Evolutionary conservation across 2,329 filamentous ascomycete genomes (phyloP), one percentile per base, ranked within the genome.

Genomic region (Penicillium glabrum): DNA sequence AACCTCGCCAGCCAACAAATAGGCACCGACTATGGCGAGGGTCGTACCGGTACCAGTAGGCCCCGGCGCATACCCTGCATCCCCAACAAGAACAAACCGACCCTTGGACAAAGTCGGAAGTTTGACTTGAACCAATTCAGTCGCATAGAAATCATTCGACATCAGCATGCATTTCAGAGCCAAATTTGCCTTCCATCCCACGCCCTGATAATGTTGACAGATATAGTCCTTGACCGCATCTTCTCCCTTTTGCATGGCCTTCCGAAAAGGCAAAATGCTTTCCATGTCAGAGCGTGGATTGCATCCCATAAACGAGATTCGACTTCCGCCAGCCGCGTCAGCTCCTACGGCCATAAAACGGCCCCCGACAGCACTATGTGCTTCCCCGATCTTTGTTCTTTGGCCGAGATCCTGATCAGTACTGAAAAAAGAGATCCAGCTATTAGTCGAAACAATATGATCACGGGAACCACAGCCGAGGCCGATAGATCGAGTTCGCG

Each of bases 1-100:
- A 16, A 76, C 57, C 51, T 75, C 83, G 2, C 83, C 83, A 0
- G 83, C 83, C 3, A 86, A 72, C 1, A 84, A 67, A 62, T 86
- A 86, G 0, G 82, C 80, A 0, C 72, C 74, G 13, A 67, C 56
- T 8, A 76, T 54, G 2, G 71, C 74, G 19, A 72, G 61, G 41
- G 58, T 70, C 0, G 74, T 75, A 0, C 73, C 74, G 1, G 59
- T 54, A 23, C 75, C 75, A 0, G 67, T 72, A 2, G 64, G 59
- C 19, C 68, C 66, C n/a, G 52, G 39, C 1, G 67, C 66, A 59
- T 75, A 76, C 5, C 72, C 74, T 2, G 75, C 72, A 56, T 77
- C 74, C 33, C 75, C 75, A 35, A 76, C 70, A 33, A 77, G 58
- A 9, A 69, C 73, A 46, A 76, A 69, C 8, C 69, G 65, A 26